Conservation (phyloP, 192 early-diverging fungal genomes). For the Rhizophagus clarus region DNA sequence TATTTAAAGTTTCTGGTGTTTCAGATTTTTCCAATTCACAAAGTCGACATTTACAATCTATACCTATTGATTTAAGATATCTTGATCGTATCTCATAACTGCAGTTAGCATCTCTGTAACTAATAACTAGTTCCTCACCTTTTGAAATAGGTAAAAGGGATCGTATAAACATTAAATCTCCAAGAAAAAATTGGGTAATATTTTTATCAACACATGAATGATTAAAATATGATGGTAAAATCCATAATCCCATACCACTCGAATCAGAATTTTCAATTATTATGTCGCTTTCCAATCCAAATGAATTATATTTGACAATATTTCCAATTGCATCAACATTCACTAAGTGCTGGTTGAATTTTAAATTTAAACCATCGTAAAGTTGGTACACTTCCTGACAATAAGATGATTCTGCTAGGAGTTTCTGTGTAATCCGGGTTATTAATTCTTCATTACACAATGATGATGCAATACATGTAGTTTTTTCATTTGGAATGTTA, state of each 20-base stretch:
- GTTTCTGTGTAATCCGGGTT: background rate
- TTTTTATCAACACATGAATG: slow-evolving; percentile 22
- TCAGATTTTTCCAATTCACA: slow-evolving; percentile 1
- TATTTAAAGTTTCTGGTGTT: background rate
- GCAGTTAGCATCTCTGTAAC: background rate
- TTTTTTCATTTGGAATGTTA: background rate
- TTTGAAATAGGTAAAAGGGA: background rate
- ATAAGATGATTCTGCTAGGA: background rate
- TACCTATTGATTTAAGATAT: background rate
- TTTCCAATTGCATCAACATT: background rate
- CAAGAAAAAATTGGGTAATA: background rate
- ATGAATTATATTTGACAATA: slow-evolving; percentile 7
- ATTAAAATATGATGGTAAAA: slow-evolving; percentile 21
- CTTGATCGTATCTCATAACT: background rate
- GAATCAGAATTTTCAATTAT: background rate
- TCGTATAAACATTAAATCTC: slow-evolving; percentile 7
- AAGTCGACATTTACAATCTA: slow-evolving; percentile 12
- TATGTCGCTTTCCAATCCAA: background rate
- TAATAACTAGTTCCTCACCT: background rate
- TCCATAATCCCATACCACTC: background rate
- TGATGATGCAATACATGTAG: too few relatives aligned
- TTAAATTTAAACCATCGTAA: background rate
- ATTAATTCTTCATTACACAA: background rate
- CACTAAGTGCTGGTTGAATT: background rate
- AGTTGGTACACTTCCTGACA: background rate